phyloP scores from a whole-genome alignment of 1,284 basidiomycete species.

The Sporisorium reilianum region DNA sequence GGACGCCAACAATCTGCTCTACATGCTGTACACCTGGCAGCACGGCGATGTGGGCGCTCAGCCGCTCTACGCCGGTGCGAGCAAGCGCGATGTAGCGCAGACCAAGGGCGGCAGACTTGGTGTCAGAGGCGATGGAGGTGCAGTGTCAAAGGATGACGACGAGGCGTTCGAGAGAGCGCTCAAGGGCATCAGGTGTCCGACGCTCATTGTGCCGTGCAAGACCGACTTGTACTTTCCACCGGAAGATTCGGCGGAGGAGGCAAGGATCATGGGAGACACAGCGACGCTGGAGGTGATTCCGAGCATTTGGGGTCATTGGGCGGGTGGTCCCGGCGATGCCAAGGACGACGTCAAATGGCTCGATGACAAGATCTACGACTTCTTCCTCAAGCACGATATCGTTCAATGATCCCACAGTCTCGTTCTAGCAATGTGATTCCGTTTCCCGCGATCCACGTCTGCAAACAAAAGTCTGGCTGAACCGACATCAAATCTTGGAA shows the following conservation, averaged over 20 bases:
- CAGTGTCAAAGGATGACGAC: conserved; percentile 29
- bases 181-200: conserved; percentile 37
- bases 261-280: conserved; percentile 32
- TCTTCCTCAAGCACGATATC: conserved; percentile 39
- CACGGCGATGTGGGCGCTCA: conserved; percentile 51
- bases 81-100: conserved; percentile 23
- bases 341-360: conserved; percentile 50
- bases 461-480: background rate
- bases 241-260: conserved; percentile 45
- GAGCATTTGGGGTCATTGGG: conserved; percentile 56
- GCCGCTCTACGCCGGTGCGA: conserved; percentile 36
- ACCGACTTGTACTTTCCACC: conserved; percentile 60
- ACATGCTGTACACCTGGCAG: conserved; percentile 49
- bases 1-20: conserved; percentile 53
- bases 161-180: conserved; percentile 45
- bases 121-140: conserved; percentile 22
- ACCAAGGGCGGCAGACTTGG: conserved; percentile 23
- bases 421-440: background rate
- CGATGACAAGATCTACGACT: conserved; percentile 35
- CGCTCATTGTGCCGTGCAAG: conserved; percentile 43
- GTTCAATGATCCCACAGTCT: background rate
- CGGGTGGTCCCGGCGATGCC: conserved; percentile 45
- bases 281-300: conserved; percentile 50
- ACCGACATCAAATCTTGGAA: conserved; percentile 29
- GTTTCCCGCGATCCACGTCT: background rate